Evolutionary conservation across 441 rosid genomes (phyloP).

Genomic region (Syzygium malaccense): DNA sequence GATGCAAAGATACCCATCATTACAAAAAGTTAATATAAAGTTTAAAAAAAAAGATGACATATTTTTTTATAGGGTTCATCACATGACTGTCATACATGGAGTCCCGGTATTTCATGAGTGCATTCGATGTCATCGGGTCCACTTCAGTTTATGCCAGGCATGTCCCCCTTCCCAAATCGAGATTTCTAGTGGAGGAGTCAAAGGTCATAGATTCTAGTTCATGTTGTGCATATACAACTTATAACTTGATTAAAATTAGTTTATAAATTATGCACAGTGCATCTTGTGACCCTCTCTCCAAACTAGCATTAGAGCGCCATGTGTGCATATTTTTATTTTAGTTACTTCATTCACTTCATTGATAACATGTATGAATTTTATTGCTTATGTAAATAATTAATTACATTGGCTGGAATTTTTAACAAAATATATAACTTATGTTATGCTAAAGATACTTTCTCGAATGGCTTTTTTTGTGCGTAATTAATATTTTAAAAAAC

Average conservation of each 20-base stretch:
- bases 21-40: background rate
- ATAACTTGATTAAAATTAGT: background rate
- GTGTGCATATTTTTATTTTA: background rate
- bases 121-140: conserved; percentile 10
- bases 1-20: background rate
- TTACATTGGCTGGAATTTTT: background rate
- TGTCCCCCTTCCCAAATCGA: conserved; percentile 4
- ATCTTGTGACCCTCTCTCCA: background rate
- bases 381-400: background rate
- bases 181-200: conserved; percentile 64
- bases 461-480: background rate
- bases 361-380: background rate
- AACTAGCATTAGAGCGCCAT: background rate
- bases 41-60: background rate
- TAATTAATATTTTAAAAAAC: background rate
- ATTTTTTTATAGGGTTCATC: background rate
- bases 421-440: background rate
- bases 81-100: background rate
- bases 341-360: background rate
- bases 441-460: background rate
- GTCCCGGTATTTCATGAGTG: background rate
- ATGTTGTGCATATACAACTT: conserved; percentile 20
- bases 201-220: conserved; percentile 41
- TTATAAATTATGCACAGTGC: background rate
- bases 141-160: conserved; percentile 12